Conservation (phyloP, 2,329 filamentous ascomycete genomes). For the Fusarium burgessii region DNA sequence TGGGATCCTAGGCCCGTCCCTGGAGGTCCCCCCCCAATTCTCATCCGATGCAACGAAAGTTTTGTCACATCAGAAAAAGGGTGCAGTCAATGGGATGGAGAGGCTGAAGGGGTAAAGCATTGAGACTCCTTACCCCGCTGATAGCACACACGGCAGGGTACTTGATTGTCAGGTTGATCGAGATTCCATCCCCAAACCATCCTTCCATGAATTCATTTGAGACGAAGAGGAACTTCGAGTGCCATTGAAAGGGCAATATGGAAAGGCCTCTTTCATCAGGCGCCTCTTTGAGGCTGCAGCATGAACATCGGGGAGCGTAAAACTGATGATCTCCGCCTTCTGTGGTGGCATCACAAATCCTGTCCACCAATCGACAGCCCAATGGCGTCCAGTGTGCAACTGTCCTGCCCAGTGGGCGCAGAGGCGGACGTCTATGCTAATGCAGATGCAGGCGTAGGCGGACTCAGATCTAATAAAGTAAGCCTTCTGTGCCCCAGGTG, state of each 20-base stretch:
- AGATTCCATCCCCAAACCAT: slow-evolving; percentile 26
- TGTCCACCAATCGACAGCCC: slow-evolving; percentile 29
- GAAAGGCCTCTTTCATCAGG: slow-evolving; percentile 33
- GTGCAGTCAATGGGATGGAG: not conserved
- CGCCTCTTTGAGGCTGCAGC: slow-evolving; percentile 30
- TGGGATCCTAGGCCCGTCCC: not conserved
- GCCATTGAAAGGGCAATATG: not conserved
- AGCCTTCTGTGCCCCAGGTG: slow-evolving; percentile 18
- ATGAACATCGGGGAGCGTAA: slow-evolving; percentile 30
- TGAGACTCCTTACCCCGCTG: slow-evolving; percentile 21
- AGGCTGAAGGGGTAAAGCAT: slow-evolving; percentile 5
- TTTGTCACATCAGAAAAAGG: slow-evolving; percentile 13
- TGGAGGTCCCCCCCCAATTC: not conserved
- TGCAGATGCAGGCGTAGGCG: slow-evolving; percentile 11
- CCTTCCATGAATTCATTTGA: slow-evolving; percentile 2
- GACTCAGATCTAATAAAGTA: slow-evolving; percentile 15
- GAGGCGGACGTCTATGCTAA: not conserved
- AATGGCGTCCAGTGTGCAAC: slow-evolving; percentile 25
- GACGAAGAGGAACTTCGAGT: not conserved
- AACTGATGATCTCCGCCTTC: slow-evolving; percentile 42
- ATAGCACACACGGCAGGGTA: slow-evolving; percentile 14
- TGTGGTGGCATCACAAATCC: slow-evolving; percentile 31
- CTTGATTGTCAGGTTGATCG: slow-evolving; percentile 25
- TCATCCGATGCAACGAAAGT: slow-evolving; percentile 2
- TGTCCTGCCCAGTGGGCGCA: slow-evolving; percentile 26